Evolutionary conservation across 805 yeast genomes (phyloP), one percentile per base, ranked within the genome.

Genomic region (Candida ponderosae): DNA sequence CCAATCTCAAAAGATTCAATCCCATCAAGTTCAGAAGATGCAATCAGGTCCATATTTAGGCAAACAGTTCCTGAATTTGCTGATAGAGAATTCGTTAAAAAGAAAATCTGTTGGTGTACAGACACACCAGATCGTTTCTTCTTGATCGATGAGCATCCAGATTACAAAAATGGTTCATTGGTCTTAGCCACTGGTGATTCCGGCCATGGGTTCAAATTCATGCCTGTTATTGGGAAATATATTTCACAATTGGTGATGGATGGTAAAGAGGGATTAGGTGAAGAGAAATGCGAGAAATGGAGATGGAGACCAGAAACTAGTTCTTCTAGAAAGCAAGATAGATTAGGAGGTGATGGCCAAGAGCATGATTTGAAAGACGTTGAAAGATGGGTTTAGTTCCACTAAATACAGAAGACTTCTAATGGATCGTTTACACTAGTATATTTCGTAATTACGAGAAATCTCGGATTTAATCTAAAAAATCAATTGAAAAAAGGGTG

Each of bases 41-140:
- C 46, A n/a, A 51, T 57, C 39, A 42, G 61, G 31, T 18, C 18
- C 4, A 47, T 50, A 20, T 37, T 59, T 23, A 38, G 37, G 16
- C 49, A 53, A 31, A 46, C 50, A 4, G 37, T 53, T 20, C 63
- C 64, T 6, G 38, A 42, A 17, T 39, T 57, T 20, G 48, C 59
- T 9, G 38, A 43, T 7, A 36, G 59, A 9, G 45, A 46, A 1
- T 56, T 59, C 31, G 42, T 35, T 11, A 40, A 42, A 16, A 35
- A 46, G 9, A 47, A 41, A 31, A 46, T 53, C 7, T 53, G 60
- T 34, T 53, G 57, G 57, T 48, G 54, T 31, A 48, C 62, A 6
- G 57, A 51, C 35, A 43, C 56, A 10, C 51, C 53, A 4, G 56
- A 53, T 30, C 38, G 55, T 5, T 36, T 41, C 31, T 47, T 48